Percentiles rank a stretch among this genome's conserved stretches.
Evolutionary conservation across 2,329 filamentous ascomycete species (phyloP).

Genomic region (Chrysosporium queenslandicum): DNA sequence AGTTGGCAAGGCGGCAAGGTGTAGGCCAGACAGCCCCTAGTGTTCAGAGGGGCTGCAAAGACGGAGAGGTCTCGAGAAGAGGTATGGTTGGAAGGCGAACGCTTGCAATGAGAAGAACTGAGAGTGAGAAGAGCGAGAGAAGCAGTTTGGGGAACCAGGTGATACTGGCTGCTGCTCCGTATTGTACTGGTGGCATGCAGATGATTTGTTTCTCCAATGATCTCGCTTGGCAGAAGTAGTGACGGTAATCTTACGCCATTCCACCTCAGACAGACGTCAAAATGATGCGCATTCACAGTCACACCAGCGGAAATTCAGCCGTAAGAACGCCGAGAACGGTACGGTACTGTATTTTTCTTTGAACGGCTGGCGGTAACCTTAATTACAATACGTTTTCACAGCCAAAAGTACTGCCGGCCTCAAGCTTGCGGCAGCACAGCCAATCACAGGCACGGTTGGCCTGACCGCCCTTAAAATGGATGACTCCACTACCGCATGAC

Average conservation of each 20-base stretch:
- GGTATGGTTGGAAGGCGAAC: background rate
- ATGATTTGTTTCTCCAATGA: constrained; percentile 8
- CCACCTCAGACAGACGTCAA: background rate
- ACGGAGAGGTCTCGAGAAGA: background rate
- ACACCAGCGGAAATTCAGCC: background rate
- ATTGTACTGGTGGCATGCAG: constrained; percentile 10
- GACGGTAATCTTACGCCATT: background rate
- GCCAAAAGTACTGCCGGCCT: background rate
- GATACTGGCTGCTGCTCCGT: constrained; percentile 6
- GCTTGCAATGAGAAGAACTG: background rate
- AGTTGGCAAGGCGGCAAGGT: background rate
- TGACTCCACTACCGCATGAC: no score
- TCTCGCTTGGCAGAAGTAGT: constrained; percentile 6
- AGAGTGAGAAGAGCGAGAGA: constrained; percentile 4
- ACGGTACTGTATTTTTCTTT: background rate
- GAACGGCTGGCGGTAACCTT: constrained; percentile 2
- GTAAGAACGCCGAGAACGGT: background rate
- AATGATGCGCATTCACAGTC: background rate
- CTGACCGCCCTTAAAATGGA: constrained; percentile 10
- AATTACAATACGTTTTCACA: constrained; percentile 1
- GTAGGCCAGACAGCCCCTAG: background rate
- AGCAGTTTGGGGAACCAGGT: constrained; percentile 9
- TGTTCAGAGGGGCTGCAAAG: background rate
- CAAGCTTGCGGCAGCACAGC: background rate
- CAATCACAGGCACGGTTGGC: background rate